Conservation (phyloP, 176 grass and related monocot species). For the Eleusine coracana region DNA sequence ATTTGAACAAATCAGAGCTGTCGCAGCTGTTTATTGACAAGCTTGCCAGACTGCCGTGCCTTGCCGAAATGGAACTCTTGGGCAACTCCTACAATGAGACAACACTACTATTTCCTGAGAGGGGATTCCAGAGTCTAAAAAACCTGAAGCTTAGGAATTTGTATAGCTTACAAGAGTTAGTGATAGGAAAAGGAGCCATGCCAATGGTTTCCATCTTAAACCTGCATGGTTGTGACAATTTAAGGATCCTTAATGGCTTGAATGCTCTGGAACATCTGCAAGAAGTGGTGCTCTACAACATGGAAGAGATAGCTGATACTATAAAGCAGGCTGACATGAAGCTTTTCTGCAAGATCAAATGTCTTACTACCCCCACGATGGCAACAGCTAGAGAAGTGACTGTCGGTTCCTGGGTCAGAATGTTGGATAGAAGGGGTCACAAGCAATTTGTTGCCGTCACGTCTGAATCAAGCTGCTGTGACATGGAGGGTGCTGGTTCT, state of each 20-base stretch:
- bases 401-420: constrained; percentile 2
- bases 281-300: constrained; percentile 51
- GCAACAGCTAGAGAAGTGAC: not conserved
- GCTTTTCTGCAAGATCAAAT: constrained; percentile 47
- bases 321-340: constrained; percentile 27
- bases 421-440: not conserved
- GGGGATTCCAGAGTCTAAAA: constrained; percentile 50
- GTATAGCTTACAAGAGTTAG: constrained; percentile 47
- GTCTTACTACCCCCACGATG: constrained; percentile 26
- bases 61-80: constrained; percentile 47
- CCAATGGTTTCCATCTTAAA: constrained; percentile 46
- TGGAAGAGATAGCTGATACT: constrained; percentile 10
- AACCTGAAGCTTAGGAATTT: constrained; percentile 56
- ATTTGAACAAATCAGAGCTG: constrained; percentile 35
- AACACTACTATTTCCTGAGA: constrained; percentile 37
- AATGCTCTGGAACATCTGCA: constrained; percentile 40
- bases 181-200: constrained; percentile 45
- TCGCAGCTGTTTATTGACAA: constrained; percentile 43
- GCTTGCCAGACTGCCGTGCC: constrained; percentile 40
- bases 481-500: not conserved
- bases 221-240: constrained; percentile 48
- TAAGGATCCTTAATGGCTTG: constrained; percentile 42
- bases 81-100: constrained; percentile 42
- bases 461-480: constrained; percentile 1
- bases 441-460: not conserved